phyloP scores from a whole-genome alignment of 495 filamentous ascomycete species.

The Neurospora cerealis region DNA sequence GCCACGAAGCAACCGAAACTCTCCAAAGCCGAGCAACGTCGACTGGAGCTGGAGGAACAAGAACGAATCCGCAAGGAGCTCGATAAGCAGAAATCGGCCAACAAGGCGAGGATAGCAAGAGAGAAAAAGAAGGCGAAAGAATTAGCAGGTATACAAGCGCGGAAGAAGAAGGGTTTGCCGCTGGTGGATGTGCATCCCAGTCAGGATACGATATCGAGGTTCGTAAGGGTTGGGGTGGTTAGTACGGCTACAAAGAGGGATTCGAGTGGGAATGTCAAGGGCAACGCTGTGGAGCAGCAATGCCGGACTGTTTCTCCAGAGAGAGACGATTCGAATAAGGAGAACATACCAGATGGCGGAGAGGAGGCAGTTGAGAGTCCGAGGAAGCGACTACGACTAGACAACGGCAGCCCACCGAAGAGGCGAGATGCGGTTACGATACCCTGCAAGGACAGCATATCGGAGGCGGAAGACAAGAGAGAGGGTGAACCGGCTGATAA shows the following conservation, averaged over 20 bases:
- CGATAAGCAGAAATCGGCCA: conserved; percentile 31
- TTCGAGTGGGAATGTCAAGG: conserved; percentile 1
- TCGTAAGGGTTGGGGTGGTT: conserved; percentile 20
- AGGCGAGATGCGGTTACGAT: background rate
- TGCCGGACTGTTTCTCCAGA: conserved; percentile 3
- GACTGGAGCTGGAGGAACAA: conserved; percentile 32
- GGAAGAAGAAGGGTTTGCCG: conserved; percentile 30
- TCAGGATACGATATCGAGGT: conserved; percentile 34
- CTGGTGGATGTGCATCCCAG: conserved; percentile 31
- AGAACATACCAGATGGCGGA: background rate
- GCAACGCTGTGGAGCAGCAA: conserved; percentile 3
- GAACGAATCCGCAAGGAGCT: conserved; percentile 33
- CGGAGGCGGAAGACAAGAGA: background rate
- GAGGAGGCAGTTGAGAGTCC: background rate
- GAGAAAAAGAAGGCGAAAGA: conserved; percentile 38
- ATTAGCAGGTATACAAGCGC: conserved; percentile 22
- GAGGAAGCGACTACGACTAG: background rate
- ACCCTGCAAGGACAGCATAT: background rate
- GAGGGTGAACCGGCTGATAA: rapidly evolving
- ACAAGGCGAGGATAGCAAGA: conserved; percentile 24
- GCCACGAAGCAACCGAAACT: conserved; percentile 22
- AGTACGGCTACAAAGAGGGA: conserved; percentile 10
- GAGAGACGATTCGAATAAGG: background rate
- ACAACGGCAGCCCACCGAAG: conserved; percentile 2
- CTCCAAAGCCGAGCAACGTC: conserved; percentile 31